Evolutionary conservation across 179 eudicot genomes (phyloP).

Genomic region (Gypsophila paniculata): DNA sequence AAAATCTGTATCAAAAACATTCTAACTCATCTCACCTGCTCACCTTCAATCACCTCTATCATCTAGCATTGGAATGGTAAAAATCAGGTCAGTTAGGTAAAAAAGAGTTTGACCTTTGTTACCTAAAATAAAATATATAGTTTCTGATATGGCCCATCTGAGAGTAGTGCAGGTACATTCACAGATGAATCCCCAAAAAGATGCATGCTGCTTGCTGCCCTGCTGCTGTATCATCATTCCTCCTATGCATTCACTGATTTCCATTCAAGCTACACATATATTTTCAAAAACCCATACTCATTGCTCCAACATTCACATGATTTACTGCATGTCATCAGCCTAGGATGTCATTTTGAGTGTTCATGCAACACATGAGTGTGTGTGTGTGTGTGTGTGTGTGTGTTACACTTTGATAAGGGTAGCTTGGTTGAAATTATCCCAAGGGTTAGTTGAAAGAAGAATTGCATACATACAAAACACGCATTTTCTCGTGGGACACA

Average conservation of each 20-base stretch:
- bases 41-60: constrained; percentile 18
- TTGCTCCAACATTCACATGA: constrained; percentile 7
- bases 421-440: no score
- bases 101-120: constrained; percentile 23
- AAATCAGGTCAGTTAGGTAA: background rate
- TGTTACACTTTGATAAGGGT: no score
- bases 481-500: no score
- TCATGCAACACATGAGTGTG: background rate
- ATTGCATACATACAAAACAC: no score
- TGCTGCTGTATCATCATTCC: constrained; percentile 1
- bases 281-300: background rate
- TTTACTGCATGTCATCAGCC: background rate
- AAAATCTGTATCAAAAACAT: constrained; percentile 23
- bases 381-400: no score
- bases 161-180: constrained; percentile 15
- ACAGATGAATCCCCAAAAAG: constrained; percentile 21
- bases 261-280: background rate
- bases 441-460: no score
- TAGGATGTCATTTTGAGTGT: background rate
- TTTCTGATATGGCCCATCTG: constrained; percentile 10
- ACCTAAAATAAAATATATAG: background rate
- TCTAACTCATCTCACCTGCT: constrained; percentile 20
- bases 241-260: background rate
- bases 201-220: constrained; percentile 12
- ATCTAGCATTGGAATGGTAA: constrained; percentile 27